phyloP scores from a whole-genome alignment of 768 basidiomycete species.

The Rhodosporidiobolus odoratus region DNA sequence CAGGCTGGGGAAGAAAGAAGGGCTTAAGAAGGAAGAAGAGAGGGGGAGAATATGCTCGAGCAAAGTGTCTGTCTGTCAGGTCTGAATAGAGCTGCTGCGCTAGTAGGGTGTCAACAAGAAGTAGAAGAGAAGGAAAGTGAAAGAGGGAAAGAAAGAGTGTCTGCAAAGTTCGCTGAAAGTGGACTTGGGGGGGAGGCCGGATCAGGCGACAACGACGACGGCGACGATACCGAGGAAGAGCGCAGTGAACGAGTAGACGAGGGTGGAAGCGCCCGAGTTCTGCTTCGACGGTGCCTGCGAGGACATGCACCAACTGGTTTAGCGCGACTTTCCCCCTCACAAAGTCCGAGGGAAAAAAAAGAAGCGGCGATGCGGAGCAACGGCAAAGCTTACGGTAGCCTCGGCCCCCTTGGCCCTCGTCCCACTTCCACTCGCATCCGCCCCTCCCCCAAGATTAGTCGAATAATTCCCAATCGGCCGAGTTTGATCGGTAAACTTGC shows the following conservation, averaged over 20 bases:
- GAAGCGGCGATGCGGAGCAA: background rate
- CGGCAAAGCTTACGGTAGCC: background rate
- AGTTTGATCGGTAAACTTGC: slow-evolving; percentile 59
- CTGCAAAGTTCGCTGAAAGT: background rate
- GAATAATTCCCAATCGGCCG: slow-evolving; percentile 32
- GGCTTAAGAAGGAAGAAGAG: too few species aligned
- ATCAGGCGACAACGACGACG: background rate
- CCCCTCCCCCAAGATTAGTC: slow-evolving; percentile 19
- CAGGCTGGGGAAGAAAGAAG: too few species aligned
- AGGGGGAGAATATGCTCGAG: too few species aligned
- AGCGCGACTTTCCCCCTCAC: background rate
- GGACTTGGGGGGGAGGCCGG: background rate
- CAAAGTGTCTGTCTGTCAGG: too few species aligned
- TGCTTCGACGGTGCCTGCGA: background rate
- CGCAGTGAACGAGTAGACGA: background rate
- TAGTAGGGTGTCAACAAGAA: too few species aligned
- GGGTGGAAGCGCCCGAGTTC: slow-evolving; percentile 1
- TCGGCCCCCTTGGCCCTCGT: background rate
- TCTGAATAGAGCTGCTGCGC: too few species aligned
- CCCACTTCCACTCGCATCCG: background rate
- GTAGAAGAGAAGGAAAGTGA: background rate
- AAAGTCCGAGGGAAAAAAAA: background rate
- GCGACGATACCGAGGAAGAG: background rate
- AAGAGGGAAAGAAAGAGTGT: background rate
- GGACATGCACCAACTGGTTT: background rate